Percentiles rank a stretch among this genome's conserved stretches.
These are phyloP conservation scores for Suillus decipiens DNA, from an alignment of 768 basidiomycete genomes.

Conservation along the genomic window DNA sequence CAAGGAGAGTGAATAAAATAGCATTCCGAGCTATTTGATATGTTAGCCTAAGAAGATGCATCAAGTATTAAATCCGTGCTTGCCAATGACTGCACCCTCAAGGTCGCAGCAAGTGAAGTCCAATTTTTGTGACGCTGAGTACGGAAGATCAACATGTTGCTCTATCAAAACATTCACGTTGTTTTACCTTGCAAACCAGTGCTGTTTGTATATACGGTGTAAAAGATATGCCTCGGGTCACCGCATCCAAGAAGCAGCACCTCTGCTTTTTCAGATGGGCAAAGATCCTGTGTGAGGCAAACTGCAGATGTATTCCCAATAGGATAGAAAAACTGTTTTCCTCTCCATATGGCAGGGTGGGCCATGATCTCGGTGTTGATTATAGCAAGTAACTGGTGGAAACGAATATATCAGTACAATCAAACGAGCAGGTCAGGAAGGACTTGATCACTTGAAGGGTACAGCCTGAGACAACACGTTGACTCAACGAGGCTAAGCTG, in stretches of 20 bases:
- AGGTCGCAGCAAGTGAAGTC: slow-evolving; percentile 34
- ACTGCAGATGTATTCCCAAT: slow-evolving; percentile 62
- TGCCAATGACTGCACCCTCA: slow-evolving; percentile 31
- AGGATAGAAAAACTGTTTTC: slow-evolving; percentile 53
- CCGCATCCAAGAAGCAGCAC: slow-evolving; percentile 58
- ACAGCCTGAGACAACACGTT: not conserved
- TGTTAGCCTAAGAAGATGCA: not conserved
- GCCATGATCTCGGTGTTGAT: slow-evolving; percentile 35
- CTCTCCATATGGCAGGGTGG: slow-evolving; percentile 45
- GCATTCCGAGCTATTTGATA: slow-evolving; percentile 28
- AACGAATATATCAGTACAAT: not conserved
- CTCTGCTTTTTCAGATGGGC: slow-evolving; percentile 47
- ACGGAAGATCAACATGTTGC: not conserved
- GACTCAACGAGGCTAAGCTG: not conserved
- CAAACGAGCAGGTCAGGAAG: not conserved
- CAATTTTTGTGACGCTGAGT: slow-evolving; percentile 25
- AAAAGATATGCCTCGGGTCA: slow-evolving; percentile 56
- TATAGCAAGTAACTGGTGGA: not conserved
- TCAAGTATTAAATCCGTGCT: not conserved
- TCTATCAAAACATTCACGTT: not conserved
- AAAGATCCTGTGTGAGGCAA: slow-evolving; percentile 46
- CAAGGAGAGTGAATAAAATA: slow-evolving; percentile 29
- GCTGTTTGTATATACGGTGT: slow-evolving; percentile 39
- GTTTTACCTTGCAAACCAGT: not conserved
- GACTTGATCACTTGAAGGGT: not conserved